Base-by-base conservation (phyloP, 1,139 yeast genomes). In the Saccharomycopsis crataegensis region DNA sequence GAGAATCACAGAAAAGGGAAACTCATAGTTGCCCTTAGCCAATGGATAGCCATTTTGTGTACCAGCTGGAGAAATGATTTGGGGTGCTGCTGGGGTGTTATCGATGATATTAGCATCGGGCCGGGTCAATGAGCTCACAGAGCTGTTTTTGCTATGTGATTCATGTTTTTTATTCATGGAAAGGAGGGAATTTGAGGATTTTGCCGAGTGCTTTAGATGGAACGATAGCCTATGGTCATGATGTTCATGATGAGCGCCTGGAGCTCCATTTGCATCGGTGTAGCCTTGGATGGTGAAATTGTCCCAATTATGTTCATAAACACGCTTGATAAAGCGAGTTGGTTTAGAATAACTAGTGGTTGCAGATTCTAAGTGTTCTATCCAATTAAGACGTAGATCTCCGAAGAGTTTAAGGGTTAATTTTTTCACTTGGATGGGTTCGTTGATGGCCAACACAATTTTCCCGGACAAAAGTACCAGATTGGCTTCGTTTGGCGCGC, bases 1-100 rank as follows among this genome's bases (percentile, higher is more conserved):
- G 16, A 93, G 65, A 34, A 90, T 77, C 1, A 94, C 79, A 59
- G 86, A 84, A 65, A 93, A 93, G 0, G 99, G 98, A 62, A 93
- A 79, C 64, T 88, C 96, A 66, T 93, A 90, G 66, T 88, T 89
- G 0, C 99, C 99, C 59, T 76, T 81, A 0, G 75, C 74, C 52
- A 57, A 86, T 67, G 44, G 16, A 32, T 42, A 38, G 38, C 46
- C 43, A 33, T 44, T 44, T 34, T 49, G 52, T 31, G 42, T 22
- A 34, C 14, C n/a, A 17, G 28, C 28, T 4, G n/a, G 43, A 8
- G 38, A 46, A 3, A 31, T 14, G 11, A 22, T 38, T 11, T n/a
- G 41, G 47, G 46, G 9, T 14, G 63, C 52, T 3, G 53, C 44
- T 7, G 50, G 16, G 16, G 51, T 51, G n/a, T 61, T 22, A 4